A percentile compares a stretch with the other conserved stretches of the same genome.
phyloP scores from a whole-genome alignment of 345 rosid genomes.

The Erucastrum elatum region DNA sequence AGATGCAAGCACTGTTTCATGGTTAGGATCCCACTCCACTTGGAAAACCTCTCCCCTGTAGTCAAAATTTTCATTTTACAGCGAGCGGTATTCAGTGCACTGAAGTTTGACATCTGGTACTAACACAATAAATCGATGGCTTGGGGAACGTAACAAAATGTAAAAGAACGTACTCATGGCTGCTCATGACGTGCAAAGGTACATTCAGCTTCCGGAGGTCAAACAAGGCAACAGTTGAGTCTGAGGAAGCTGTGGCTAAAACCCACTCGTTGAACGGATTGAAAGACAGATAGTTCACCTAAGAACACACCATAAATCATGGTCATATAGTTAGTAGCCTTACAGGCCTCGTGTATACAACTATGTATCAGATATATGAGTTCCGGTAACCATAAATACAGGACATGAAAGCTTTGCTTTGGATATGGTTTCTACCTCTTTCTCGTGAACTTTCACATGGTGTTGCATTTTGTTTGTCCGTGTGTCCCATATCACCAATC shows the following conservation, averaged over 20 bases:
- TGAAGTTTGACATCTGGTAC: background rate
- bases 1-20: slow-evolving; percentile 89
- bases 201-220: slow-evolving; percentile 71
- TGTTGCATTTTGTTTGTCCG: slow-evolving; percentile 70
- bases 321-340: background rate
- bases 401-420: background rate
- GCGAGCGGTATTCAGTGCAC: background rate
- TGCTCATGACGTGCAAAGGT: slow-evolving; percentile 71
- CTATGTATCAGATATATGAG: background rate
- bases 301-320: slow-evolving; percentile 21
- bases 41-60: slow-evolving; percentile 70
- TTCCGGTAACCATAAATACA: background rate
- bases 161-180: slow-evolving; percentile 59
- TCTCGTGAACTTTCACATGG: slow-evolving; percentile 73
- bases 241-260: slow-evolving; percentile 92
- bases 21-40: slow-evolving; percentile 99
- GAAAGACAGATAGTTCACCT: slow-evolving; percentile 87
- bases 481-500: slow-evolving; percentile 80
- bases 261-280: slow-evolving; percentile 85
- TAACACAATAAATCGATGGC: background rate
- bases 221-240: slow-evolving; percentile 73
- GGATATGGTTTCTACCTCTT: slow-evolving; percentile 54
- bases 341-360: background rate
- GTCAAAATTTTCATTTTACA: background rate
- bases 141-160: background rate